These are phyloP conservation scores for Xerocomellus dryophilus DNA, from an alignment of 768 basidiomycete genomes.

Conservation along the genomic window DNA sequence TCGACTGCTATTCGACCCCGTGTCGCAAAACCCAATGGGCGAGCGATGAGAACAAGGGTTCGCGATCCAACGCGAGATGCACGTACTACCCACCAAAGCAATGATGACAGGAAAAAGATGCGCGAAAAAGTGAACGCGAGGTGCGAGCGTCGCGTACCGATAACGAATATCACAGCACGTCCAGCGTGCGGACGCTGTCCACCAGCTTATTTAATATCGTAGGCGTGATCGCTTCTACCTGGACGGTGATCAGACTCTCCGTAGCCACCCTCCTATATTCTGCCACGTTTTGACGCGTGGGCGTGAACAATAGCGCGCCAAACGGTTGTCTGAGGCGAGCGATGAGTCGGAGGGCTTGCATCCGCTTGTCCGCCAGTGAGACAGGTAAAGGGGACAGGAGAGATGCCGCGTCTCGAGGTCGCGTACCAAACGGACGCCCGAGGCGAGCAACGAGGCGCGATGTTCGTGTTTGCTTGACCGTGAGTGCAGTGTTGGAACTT, in stretches of 20 bases:
- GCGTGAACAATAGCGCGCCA: neutral
- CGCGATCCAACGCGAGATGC: too few species aligned
- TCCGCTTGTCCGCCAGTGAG: neutral
- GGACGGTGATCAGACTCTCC: neutral
- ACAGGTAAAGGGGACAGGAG: neutral
- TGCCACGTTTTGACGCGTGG: neutral
- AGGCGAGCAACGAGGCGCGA: neutral
- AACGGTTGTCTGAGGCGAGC: neutral
- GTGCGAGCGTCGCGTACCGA: too few species aligned
- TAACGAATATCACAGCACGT: neutral
- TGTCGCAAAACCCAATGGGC: slow-evolving; percentile 73
- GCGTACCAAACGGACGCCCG: neutral
- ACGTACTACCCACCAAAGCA: too few species aligned
- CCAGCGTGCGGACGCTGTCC: neutral
- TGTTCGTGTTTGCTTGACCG: neutral
- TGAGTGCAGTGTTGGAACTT: too few species aligned
- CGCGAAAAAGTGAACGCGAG: too few species aligned
- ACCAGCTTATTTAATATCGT: neutral
- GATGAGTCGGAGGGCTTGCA: neutral
- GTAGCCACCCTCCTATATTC: neutral
- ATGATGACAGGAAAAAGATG: too few species aligned
- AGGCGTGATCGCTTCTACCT: neutral
- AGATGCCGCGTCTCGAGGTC: neutral
- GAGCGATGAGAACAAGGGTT: slow-evolving; percentile 15
- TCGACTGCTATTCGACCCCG: slow-evolving; percentile 57